Evolutionary conservation across 495 filamentous ascomycete genomes (phyloP).

Genomic region (Clavariopsis aquatica): DNA sequence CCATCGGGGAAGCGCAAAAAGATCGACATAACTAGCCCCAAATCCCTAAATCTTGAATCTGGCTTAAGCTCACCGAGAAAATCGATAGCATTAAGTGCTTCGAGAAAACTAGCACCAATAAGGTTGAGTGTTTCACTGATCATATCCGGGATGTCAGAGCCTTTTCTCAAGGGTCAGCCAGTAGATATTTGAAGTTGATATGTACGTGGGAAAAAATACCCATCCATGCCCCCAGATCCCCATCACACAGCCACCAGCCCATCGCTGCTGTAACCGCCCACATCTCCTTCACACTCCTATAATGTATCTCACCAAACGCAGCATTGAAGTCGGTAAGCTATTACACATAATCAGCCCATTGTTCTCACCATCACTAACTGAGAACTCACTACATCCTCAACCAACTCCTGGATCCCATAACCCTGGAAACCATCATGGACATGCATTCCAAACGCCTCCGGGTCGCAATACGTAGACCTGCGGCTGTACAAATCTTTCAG

Average conservation of each 20-base stretch:
- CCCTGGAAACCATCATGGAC: background rate
- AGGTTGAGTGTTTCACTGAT: background rate
- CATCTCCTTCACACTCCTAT: background rate
- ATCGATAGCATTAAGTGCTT: conserved; percentile 3
- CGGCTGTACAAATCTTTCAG: background rate
- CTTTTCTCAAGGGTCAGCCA: background rate
- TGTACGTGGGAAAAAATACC: background rate
- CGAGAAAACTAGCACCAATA: background rate
- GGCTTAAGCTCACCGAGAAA: background rate
- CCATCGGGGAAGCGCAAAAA: background rate
- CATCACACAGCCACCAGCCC: background rate
- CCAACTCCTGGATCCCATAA: background rate
- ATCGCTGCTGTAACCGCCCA: background rate
- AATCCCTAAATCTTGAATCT: background rate
- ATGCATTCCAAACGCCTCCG: background rate
- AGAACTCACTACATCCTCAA: background rate
- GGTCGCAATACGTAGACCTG: background rate
- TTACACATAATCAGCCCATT: background rate
- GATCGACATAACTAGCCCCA: background rate
- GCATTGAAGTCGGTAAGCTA: background rate
- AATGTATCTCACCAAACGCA: background rate
- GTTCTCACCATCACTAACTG: background rate
- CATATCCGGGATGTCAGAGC: background rate
- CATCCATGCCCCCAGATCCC: background rate
- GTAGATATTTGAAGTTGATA: background rate